phyloP scores from a whole-genome alignment of 2,329 filamentous ascomycete genomes.

The Exophiala sp. region DNA sequence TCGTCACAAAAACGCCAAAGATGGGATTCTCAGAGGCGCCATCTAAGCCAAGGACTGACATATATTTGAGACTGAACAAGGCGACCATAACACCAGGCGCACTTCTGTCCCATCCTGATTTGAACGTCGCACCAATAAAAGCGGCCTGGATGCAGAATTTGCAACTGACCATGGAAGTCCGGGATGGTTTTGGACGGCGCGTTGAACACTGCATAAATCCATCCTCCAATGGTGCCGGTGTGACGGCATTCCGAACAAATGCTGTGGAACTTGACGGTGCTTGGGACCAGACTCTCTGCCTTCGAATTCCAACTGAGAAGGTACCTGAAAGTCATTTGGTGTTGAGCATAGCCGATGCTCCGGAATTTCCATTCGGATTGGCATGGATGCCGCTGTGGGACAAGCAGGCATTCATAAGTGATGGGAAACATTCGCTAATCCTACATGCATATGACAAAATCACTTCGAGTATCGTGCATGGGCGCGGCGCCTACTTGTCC shows the following conservation, averaged over 20 bases:
- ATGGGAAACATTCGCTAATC: conserved; percentile 75
- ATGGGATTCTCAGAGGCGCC: conserved; percentile 94
- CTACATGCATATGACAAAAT: conserved; percentile 91
- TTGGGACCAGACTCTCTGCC: conserved; percentile 85
- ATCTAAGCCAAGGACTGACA: conserved; percentile 83
- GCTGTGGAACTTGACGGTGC: conserved; percentile 72
- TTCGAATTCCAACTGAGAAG: conserved; percentile 74
- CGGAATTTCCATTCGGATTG: conserved; percentile 83
- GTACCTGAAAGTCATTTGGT: conserved; percentile 81
- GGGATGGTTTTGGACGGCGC: conserved; percentile 71
- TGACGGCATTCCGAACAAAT: conserved; percentile 85
- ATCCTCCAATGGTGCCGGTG: conserved; percentile 71
- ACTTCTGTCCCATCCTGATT: conserved; percentile 65
- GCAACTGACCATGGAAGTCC: conserved; percentile 85
- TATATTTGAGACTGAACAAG: conserved; percentile 82
- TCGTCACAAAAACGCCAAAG: conserved; percentile 75
- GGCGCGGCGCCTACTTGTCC: conserved; percentile 81
- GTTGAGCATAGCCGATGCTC: conserved; percentile 82
- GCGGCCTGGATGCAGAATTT: conserved; percentile 67
- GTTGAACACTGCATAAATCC: conserved; percentile 85
- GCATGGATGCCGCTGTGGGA: conserved; percentile 95
- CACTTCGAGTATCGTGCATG: conserved; percentile 67
- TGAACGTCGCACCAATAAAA: conserved; percentile 72
- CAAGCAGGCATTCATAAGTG: conserved; percentile 79
- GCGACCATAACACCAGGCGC: conserved; percentile 70